Evolutionary conservation across 2,329 filamentous ascomycete species (phyloP), one percentile per base, ranked within the genome.

Genomic region (Phoma sp.): DNA sequence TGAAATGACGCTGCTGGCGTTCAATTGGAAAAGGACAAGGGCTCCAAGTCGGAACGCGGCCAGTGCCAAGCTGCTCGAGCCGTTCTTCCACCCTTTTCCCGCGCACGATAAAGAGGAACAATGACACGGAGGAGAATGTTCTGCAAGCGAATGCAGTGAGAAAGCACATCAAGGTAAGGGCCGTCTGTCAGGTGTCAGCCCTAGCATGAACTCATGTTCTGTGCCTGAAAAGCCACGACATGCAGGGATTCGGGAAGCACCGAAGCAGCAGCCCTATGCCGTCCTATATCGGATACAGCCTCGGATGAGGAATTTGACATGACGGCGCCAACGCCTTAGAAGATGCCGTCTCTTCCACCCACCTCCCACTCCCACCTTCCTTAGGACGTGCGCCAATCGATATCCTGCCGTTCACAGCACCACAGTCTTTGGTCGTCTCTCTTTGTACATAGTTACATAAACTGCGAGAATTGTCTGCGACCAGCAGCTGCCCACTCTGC

Each of bases 261-360:
- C 41, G 46, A 54, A n/a, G n/a, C n/a, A n/a, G 35, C 29, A 48
- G 45, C 33, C 41, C 40, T 42, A 37, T 38, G 30, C 42, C 39
- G 7, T 46, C 24, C 29, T 6, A 45, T 18, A 18, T 29, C 37
- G 36, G 22, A 45, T 46, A 22, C 45, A 46, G 46, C 52, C 52
- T 50, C 52, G 52, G 52, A 50, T 45, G 44, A 36, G 42, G 32
- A 49, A 49, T 42, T 50, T 52, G 23, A 41, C 45, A 55, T 55
- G 52, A 55, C 52, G 52, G 52, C 52, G 52, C 52, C 52, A 49
- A 55, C 51, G 35, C 25, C 45, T 30, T 35, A 40, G 9, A 38
- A 42, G 41, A 41, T 46, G 47, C 52, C 46, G 52, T 50, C 46
- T 37, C 46, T 50, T 49, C 52, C 52, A 33, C 42, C 41, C 9